These are phyloP conservation scores for Cyclotella choctawhatcheeana DNA, from an alignment of 108 stramenopile genomes.

Conservation along the genomic window DNA sequence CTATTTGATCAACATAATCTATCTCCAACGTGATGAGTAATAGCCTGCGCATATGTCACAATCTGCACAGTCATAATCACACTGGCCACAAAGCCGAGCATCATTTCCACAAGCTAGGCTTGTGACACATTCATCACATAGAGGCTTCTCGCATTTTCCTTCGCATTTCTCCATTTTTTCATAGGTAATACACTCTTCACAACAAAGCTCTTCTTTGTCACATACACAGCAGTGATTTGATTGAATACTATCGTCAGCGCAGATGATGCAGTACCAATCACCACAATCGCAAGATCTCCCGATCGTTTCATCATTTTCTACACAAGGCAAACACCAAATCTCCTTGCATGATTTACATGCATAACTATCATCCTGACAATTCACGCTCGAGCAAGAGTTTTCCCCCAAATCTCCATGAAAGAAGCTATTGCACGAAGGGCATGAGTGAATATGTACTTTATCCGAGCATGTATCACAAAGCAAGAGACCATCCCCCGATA, in stretches of 20 bases:
- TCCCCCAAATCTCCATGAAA: not conserved
- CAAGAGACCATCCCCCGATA: conserved; percentile 8
- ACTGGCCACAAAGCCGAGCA: conserved; percentile 9
- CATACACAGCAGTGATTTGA: not conserved
- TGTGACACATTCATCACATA: conserved; percentile 14
- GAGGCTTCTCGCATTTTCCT: conserved; percentile 4
- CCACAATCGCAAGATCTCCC: conserved; percentile 12
- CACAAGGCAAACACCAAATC: conserved; percentile 9
- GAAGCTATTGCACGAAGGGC: conserved; percentile 7
- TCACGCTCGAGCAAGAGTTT: not conserved
- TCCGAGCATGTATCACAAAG: conserved; percentile 3
- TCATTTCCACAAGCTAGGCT: conserved; percentile 20
- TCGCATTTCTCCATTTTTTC: not conserved
- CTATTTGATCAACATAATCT: too few species aligned
- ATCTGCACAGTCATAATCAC: conserved; percentile 12
- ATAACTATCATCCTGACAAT: not conserved
- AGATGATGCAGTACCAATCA: conserved; percentile 4
- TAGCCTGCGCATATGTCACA: conserved; percentile 1
- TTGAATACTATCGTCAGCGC: conserved; percentile 8
- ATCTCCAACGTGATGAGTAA: not conserved
- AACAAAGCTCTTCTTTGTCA: not conserved
- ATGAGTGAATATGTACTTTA: not conserved
- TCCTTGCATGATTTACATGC: conserved; percentile 5
- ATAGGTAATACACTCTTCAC: not conserved
- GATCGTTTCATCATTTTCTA: conserved; percentile 1